Evolutionary conservation across 2,329 filamentous ascomycete genomes (phyloP).

Genomic region (Ophiostoma sp.): DNA sequence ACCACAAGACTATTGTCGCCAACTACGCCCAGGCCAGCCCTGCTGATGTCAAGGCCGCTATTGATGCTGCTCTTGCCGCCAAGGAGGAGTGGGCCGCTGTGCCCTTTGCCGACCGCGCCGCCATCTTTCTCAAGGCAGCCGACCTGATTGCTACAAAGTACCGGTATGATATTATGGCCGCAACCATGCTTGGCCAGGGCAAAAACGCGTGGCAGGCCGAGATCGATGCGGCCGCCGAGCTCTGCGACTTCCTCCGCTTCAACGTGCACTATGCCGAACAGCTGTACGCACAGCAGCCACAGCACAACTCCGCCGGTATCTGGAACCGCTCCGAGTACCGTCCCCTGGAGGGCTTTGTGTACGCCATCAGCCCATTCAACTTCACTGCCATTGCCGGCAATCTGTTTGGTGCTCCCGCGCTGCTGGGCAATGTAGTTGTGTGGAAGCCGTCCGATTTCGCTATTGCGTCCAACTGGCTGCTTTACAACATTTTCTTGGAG

Average conservation of each 20-base stretch:
- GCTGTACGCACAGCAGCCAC: conserved; percentile 79
- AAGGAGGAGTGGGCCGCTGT: conserved; percentile 80
- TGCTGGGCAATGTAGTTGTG: conserved; percentile 90
- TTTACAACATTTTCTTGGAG: conserved; percentile 86
- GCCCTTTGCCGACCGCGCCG: conserved; percentile 84
- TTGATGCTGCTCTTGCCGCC: conserved; percentile 77
- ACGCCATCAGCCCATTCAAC: conserved; percentile 92
- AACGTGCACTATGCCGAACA: conserved; percentile 92
- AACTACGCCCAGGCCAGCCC: conserved; percentile 77
- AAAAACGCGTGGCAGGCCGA: conserved; percentile 99
- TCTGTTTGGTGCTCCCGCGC: conserved; percentile 71
- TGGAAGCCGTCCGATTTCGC: conserved; percentile 95
- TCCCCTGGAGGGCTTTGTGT: conserved; percentile 89
- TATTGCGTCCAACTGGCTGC: conserved; percentile 83
- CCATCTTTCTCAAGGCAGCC: conserved; percentile 92
- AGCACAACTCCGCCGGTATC: conserved; percentile 72
- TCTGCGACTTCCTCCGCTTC: conserved; percentile 89
- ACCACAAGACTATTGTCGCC: conserved; percentile 70
- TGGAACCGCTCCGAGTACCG: conserved; percentile 92
- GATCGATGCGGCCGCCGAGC: conserved; percentile 89
- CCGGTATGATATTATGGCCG: conserved; percentile 91
- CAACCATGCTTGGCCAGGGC: conserved; percentile 92
- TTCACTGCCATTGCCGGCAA: conserved; percentile 94
- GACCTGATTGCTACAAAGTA: conserved; percentile 89
- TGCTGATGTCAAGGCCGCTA: conserved; percentile 70